phyloP scores from a whole-genome alignment of 768 basidiomycete genomes.

The Auriculariales sp. region DNA sequence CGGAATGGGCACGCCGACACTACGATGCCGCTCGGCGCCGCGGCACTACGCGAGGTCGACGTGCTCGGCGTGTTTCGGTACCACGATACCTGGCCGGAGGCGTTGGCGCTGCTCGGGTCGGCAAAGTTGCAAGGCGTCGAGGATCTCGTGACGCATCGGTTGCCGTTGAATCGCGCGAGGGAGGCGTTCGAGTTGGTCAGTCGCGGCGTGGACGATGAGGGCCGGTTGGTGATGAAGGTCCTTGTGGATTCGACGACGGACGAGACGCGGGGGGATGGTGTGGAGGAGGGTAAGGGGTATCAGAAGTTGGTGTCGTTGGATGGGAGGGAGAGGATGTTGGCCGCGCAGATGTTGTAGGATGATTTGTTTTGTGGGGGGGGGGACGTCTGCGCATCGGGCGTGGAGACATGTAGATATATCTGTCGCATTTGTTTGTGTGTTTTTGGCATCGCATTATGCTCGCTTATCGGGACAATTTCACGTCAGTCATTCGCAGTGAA shows the following conservation, averaged over 20 bases:
- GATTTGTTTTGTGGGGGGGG: too few relatives aligned
- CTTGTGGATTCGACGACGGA: slow-evolving; percentile 41
- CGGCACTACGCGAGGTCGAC: slow-evolving; percentile 82
- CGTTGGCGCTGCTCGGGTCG: slow-evolving; percentile 59
- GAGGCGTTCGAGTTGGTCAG: slow-evolving; percentile 74
- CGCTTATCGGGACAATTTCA: too few relatives aligned
- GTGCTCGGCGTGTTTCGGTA: slow-evolving; percentile 87
- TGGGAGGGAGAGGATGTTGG: too few relatives aligned
- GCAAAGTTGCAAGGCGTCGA: slow-evolving; percentile 50
- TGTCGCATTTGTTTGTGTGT: too few relatives aligned
- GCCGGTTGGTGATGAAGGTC: slow-evolving; percentile 78
- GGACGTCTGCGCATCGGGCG: too few relatives aligned
- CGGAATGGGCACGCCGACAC: slow-evolving; percentile 86
- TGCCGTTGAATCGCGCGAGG: slow-evolving; percentile 45
- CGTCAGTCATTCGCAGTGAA: too few relatives aligned
- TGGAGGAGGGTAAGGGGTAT: too few relatives aligned
- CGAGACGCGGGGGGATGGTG: too few relatives aligned
- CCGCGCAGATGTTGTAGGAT: too few relatives aligned
- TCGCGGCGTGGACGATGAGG: slow-evolving; percentile 62
- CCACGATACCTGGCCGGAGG: slow-evolving; percentile 81
- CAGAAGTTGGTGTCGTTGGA: too few relatives aligned
- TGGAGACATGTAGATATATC: too few relatives aligned
- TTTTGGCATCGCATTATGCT: too few relatives aligned
- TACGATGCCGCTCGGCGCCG: slow-evolving; percentile 71
- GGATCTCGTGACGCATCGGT: slow-evolving; percentile 70